A percentile compares a stretch with the other conserved stretches of the same genome.
phyloP scores from a whole-genome alignment of 1,284 basidiomycete species.

The Tilletia caries region DNA sequence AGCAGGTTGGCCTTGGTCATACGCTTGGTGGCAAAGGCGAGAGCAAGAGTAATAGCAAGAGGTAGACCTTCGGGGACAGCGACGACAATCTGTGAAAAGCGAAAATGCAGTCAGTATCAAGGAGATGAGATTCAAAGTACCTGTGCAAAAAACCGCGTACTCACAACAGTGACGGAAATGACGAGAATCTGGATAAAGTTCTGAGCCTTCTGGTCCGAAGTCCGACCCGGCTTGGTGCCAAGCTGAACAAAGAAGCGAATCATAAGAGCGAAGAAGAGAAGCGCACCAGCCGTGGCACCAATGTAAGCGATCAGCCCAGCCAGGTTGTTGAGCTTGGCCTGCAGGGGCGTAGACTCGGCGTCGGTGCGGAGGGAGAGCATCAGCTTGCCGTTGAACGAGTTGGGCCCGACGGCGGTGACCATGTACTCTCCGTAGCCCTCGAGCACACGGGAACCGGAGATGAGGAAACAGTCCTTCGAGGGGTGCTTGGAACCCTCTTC shows the following conservation, averaged over 20 bases:
- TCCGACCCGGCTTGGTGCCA: constrained; percentile 58
- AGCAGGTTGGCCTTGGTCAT: constrained; percentile 94
- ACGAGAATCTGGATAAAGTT: constrained; percentile 90
- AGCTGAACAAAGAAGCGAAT: constrained; percentile 91
- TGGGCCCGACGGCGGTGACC: constrained; percentile 83
- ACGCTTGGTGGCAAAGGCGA: constrained; percentile 93
- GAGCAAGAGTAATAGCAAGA: constrained; percentile 88
- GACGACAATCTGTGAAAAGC: too few relatives aligned
- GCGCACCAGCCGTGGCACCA: constrained; percentile 74
- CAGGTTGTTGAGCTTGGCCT: constrained; percentile 84
- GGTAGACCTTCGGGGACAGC: constrained; percentile 93
- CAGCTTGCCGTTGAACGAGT: constrained; percentile 85
- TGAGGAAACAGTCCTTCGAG: constrained; percentile 83
- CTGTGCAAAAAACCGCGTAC: too few relatives aligned
- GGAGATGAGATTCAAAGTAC: too few relatives aligned
- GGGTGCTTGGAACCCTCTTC: constrained; percentile 50
- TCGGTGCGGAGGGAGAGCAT: constrained; percentile 61
- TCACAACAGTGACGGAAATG: constrained; percentile 87
- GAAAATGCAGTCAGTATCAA: too few relatives aligned
- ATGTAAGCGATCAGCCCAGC: constrained; percentile 92
- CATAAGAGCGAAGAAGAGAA: constrained; percentile 81
- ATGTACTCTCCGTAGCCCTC: constrained; percentile 93
- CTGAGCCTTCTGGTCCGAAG: constrained; percentile 78
- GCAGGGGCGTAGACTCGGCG: constrained; percentile 80
- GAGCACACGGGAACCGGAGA: constrained; percentile 89